phyloP scores from a whole-genome alignment of 2,329 filamentous ascomycete genomes.

The Claviceps citrina region DNA sequence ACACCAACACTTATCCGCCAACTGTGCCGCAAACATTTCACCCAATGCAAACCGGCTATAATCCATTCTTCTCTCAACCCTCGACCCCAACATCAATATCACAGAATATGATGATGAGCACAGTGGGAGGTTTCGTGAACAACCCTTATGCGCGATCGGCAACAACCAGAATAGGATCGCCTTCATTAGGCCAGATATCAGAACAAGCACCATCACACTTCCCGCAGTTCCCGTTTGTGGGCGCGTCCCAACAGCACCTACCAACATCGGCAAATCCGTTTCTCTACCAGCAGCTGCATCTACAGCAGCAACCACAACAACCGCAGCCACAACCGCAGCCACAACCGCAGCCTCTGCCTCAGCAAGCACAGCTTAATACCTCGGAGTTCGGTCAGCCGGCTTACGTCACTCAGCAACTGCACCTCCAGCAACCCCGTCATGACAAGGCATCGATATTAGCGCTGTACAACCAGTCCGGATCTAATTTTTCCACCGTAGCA shows the following conservation, averaged over 20 bases:
- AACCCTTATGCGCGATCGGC: conserved; percentile 37
- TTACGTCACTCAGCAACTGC: conserved; percentile 18
- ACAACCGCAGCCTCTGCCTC: conserved; percentile 11
- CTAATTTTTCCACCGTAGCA: conserved; percentile 26
- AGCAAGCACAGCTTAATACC: conserved; percentile 9
- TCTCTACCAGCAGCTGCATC: conserved; percentile 15
- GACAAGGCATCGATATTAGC: conserved; percentile 65
- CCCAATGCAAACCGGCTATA: conserved; percentile 28
- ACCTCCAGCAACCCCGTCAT: conserved; percentile 32
- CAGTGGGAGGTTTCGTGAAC: conserved; percentile 21
- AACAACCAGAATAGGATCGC: conserved; percentile 34
- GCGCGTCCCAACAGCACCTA: conserved; percentile 15
- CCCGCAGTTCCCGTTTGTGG: conserved; percentile 28
- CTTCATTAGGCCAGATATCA: conserved; percentile 34
- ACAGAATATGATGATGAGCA: conserved; percentile 26
- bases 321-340: conserved; percentile 10
- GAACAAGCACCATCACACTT: conserved; percentile 35
- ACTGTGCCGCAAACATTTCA: conserved; percentile 21
- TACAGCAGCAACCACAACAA: conserved; percentile 14
- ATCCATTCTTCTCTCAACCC: conserved; percentile 34
- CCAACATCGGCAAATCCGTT: conserved; percentile 23
- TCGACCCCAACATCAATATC: conserved; percentile 18
- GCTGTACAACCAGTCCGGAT: conserved; percentile 49
- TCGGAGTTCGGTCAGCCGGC: conserved; percentile 13
- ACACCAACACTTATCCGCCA: conserved; percentile 27